phyloP scores from a whole-genome alignment of 768 basidiomycete species.

The Trametes punicea region DNA sequence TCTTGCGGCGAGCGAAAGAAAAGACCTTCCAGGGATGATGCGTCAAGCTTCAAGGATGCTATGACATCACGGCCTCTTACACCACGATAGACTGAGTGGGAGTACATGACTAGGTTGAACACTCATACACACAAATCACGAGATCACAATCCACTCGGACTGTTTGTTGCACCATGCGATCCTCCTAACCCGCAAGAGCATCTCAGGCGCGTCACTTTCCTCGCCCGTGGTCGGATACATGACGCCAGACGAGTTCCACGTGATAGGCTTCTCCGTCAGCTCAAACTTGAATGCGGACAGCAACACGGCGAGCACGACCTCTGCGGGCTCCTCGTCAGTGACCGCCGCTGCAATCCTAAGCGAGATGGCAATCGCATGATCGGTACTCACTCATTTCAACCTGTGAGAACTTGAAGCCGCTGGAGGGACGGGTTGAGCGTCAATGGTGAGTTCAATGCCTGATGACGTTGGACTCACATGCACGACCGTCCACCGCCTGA shows the following conservation, averaged over 20 bases:
- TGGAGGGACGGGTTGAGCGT: neutral
- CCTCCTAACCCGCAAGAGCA: constrained; percentile 10
- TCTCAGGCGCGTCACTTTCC: constrained; percentile 1
- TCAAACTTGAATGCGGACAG: constrained; percentile 17
- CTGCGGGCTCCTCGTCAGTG: too few relatives aligned
- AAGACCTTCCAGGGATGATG: too few relatives aligned
- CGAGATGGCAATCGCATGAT: neutral
- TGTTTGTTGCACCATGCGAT: neutral
- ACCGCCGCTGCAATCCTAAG: neutral
- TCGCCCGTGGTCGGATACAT: constrained; percentile 10
- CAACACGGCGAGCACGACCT: constrained; percentile 13
- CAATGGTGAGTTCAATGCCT: too few relatives aligned
- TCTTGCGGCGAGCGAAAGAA: too few relatives aligned
- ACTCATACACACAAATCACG: neutral
- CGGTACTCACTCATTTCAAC: constrained; percentile 18
- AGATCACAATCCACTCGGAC: neutral
- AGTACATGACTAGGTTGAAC: too few relatives aligned
- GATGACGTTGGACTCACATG: constrained; percentile 4
- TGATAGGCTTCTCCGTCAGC: constrained; percentile 4
- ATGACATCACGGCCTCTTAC: neutral
- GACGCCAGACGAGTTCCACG: constrained; percentile 9
- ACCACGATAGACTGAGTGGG: neutral
- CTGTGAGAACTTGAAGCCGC: constrained; percentile 23
- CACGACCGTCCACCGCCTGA: constrained; percentile 9
- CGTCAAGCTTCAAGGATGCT: too few relatives aligned